Conservation (phyloP, 495 filamentous ascomycete genomes). For the Neurospora sp. region DNA sequence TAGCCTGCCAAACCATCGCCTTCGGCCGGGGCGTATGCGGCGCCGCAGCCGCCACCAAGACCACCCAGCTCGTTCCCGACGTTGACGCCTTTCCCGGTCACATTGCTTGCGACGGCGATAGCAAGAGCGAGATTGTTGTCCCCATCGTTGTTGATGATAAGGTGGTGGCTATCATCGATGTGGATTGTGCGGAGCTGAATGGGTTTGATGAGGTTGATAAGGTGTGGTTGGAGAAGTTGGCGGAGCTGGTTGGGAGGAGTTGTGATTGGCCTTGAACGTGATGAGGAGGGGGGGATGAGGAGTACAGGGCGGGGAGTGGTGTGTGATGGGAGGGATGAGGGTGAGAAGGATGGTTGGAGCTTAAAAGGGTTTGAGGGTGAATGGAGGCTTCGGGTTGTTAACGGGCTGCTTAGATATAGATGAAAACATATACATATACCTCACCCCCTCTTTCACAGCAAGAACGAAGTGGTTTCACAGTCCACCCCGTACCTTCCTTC, state of each 20-base stretch:
- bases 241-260: constrained; percentile 48
- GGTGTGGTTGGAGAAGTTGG: constrained; percentile 59
- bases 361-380: background rate
- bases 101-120: constrained; percentile 81
- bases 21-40: constrained; percentile 82
- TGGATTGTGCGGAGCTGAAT: constrained; percentile 61
- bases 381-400: background rate
- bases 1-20: constrained; percentile 76
- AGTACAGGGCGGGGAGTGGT: background rate
- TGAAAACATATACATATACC: background rate
- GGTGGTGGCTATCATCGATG: constrained; percentile 78
- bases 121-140: constrained; percentile 83
- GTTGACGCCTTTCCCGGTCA: constrained; percentile 74
- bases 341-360: background rate
- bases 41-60: constrained; percentile 51
- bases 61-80: constrained; percentile 65
- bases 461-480: no score
- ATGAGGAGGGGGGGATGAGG: no score
- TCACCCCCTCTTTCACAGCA: no score
- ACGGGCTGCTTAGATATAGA: background rate
- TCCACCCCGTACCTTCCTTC: no score
- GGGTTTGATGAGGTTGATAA: constrained; percentile 75
- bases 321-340: background rate
- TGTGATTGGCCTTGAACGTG: constrained; percentile 55
- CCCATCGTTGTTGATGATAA: constrained; percentile 51